Percentiles rank a stretch among this genome's conserved stretches.
phyloP scores from a whole-genome alignment of 164 flowering plant genomes.

The Vitis rotundifolia region DNA sequence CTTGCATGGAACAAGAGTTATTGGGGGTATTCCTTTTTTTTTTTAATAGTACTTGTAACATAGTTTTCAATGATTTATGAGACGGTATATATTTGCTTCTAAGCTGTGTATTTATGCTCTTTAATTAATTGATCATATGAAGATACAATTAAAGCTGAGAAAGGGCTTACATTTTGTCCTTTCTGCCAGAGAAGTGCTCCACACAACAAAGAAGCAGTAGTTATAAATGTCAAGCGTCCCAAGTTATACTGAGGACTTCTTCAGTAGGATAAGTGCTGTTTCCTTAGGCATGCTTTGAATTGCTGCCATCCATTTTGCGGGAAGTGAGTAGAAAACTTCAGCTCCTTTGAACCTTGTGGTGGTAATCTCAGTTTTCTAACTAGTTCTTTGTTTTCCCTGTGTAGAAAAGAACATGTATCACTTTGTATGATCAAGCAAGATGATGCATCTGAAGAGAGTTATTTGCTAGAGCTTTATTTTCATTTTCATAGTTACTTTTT shows the following conservation, averaged over 20 bases:
- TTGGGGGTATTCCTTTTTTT: no score
- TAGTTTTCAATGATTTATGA: no score
- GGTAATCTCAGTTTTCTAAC: conserved; percentile 39
- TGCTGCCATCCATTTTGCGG: conserved; percentile 61
- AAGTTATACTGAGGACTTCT: conserved; percentile 45
- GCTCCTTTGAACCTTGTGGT: conserved; percentile 40
- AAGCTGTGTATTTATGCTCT: neutral
- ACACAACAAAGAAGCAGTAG: conserved; percentile 23
- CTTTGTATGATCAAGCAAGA: neutral
- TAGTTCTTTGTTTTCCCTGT: conserved; percentile 42
- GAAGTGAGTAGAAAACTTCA: conserved; percentile 45
- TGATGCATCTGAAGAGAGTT: no score
- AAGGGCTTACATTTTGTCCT: conserved; percentile 35
- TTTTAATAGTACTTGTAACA: no score
- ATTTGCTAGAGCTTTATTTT: no score
- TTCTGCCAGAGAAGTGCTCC: conserved; percentile 34
- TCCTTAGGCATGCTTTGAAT: conserved; percentile 74
- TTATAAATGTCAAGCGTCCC: conserved; percentile 17
- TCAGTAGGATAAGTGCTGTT: conserved; percentile 41
- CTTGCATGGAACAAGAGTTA: no score
- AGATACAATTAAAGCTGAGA: neutral
- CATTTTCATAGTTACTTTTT: no score
- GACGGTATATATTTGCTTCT: no score
- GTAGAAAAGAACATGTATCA: neutral
- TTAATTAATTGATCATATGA: no score